Evolutionary conservation across 2,329 filamentous ascomycete genomes (phyloP), one percentile per base, ranked within the genome.

Genomic region (Pseudogymnoascus sp.): DNA sequence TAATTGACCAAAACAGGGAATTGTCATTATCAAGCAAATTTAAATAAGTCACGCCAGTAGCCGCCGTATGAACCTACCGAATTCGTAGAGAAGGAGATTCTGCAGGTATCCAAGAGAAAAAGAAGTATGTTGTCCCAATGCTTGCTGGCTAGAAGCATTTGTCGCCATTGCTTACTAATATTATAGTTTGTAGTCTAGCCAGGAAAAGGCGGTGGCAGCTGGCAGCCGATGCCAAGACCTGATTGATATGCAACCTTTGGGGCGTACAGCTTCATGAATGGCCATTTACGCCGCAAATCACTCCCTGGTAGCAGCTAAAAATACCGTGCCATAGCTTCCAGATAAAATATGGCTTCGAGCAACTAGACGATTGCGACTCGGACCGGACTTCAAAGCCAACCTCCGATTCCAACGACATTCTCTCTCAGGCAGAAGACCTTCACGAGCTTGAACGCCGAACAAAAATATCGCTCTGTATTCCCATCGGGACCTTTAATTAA

Each of bases 211-310:
- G 48, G 48, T 55, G 48, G 2, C 48, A 33, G 29, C 5, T 8
- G 48, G 48, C 48, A 55, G 48, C 33, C 29, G 17, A 12, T 12
- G 48, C 29, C 48, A 55, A 55, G 48, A 55, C 48, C 21, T 55
- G n/a, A 55, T 55, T 5, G 29, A 55, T 55, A 55, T 55, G 48
- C 48, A 55, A 55, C 48, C 48, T 55, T 55, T 55, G 48, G 48
- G 48, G 15, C 48, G 21, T 55, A 55, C 29, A 13, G n/a, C 48
- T 21, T 55, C 48, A 55, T 33, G 48, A 33, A 33, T 21, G n/a
- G 48, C 29, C 48, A 55, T 33, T 33, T 55, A 55, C 29, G 48
- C 48, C 29, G 15, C 29, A 33, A n/a, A 33, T 15, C 12, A 44
- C 41, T 17, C 44, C 27, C n/a, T 33, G 29, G 8, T 33, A 17